Base-by-base conservation (phyloP, 1,139 yeast species). In the Pichia sp. region DNA sequence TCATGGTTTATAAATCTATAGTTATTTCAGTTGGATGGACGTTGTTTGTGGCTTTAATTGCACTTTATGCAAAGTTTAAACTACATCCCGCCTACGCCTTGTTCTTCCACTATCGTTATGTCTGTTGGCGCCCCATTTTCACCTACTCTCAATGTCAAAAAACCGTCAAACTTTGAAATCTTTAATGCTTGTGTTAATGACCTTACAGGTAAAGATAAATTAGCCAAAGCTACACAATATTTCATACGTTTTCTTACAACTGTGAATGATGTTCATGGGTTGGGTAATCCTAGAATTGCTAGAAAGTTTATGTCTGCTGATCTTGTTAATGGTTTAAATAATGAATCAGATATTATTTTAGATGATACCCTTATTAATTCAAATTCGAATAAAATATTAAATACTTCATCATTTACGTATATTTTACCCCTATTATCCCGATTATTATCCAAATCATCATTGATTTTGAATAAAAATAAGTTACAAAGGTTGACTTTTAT, bases 131-230 rank as follows among this genome's bases (percentile, higher is more conserved):
- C n/a, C n/a, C n/a, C n/a, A n/a, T n/a, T n/a, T n/a, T n/a, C n/a
- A n/a, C n/a, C n/a, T n/a, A n/a, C n/a, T n/a, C n/a, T n/a, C n/a
- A n/a, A n/a, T n/a, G n/a, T n/a, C n/a, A 47, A 43, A 27, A 42
- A 15, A 14, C 55, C 54, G 3, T 41, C 54, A 7, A 41, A 34
- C 6, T 48, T 64, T 57, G 80, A 75, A 38, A 63, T 80, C 5
- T 64, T 78, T 43, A 70, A 64, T 65, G 29, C 63, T 76, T 62
- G 60, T 79, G 44, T 73, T 71, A 46, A 70, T 72, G 43, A 48
- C 20, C 60, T 80, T 22, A 69, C 75, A 3, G 89, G 89, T 27
- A 82, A 81, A 57, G 91, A 82, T 54, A 80, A 80, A 53, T 47
- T 79, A 50, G 83, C 86, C 27, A 82, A 82, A 53, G 65, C 77